Evolutionary conservation across 257 asterid genomes (phyloP), one percentile per base, ranked within the genome.

Genomic region (Przewalskia tangutica): DNA sequence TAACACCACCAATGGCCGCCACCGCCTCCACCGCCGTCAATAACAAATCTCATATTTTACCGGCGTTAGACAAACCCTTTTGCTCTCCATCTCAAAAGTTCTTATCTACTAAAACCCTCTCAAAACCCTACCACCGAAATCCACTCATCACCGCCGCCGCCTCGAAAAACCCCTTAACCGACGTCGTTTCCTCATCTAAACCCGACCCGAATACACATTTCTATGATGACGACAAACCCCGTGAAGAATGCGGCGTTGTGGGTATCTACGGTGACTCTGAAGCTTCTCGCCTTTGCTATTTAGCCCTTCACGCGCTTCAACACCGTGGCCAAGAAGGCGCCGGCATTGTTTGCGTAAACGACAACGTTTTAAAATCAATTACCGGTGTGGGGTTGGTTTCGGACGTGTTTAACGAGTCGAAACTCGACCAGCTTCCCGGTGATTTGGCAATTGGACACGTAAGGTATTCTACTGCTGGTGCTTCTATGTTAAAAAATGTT

Each of bases 311-410:
- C 86, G 94, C 98, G 6, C 97, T 95, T 46, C 98, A 95, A 85
- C 98, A 95, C 87, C 95, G 97, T 42, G 98, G 98, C 17, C 98
- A 95, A 70, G 98, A 93, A 81, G 98, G 98, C 23, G 97, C 98
- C 4, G 98, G 98, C 7, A 95, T 95, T 20, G 98, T 95, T 4
- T 84, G 94, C 13, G 97, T 92, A 10, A 86, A 91, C 67, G 92
- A 91, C 48, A 86, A 86, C 86, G 89, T 93, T 42, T 88, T 95
- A 12, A 94, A 93, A 65, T 91, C 97, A 0, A 79, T 95, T 48
- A 93, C 98, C 1, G 98, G 98, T 18, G 91, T 95, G 3, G 98
- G 98, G 0, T 89, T 95, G 20, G 98, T 95, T 0, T 92, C 98
- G 2, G 98, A 95, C 36, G 98, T 95, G 13, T 93, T 95, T 40